Evolutionary conservation across 768 basidiomycete species (phyloP).

Genomic region (Gelatoporia subvermispora): DNA sequence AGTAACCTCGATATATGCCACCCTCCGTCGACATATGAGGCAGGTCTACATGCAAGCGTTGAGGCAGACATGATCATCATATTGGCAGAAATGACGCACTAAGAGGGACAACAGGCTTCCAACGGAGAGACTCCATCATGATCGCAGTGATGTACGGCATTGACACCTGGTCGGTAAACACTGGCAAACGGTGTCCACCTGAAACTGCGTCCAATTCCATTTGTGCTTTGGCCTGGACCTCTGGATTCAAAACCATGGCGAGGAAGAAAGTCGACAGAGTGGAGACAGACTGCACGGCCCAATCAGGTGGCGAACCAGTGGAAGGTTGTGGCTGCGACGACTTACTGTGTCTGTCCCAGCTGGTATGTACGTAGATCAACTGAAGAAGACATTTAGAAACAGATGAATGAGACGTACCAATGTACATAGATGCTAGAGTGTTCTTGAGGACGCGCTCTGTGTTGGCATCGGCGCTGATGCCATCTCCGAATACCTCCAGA

Average conservation of each 20-base stretch:
- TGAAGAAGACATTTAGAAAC: no score
- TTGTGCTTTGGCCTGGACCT: constrained; percentile 23
- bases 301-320: no score
- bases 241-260: constrained; percentile 33
- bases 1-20: constrained; percentile 22
- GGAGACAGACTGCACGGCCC: no score
- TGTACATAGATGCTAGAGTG: no score
- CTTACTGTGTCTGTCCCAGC: constrained; percentile 27
- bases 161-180: constrained; percentile 10
- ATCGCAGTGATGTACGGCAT: constrained; percentile 18
- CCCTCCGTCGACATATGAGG: constrained; percentile 17
- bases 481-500: no score
- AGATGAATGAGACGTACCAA: no score
- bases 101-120: no score
- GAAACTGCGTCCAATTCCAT: constrained; percentile 25
- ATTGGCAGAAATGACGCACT: no score
- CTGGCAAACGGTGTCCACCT: constrained; percentile 15
- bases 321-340: not conserved
- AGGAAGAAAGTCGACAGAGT: constrained; percentile 32
- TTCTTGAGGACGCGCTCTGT: no score
- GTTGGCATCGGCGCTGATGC: no score
- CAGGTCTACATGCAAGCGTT: constrained; percentile 3
- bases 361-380: no score
- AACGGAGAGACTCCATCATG: constrained; percentile 13
- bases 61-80: no score